phyloP scores from a whole-genome alignment of 106 monocot genomes.

The Platanthera guangdongensis region DNA sequence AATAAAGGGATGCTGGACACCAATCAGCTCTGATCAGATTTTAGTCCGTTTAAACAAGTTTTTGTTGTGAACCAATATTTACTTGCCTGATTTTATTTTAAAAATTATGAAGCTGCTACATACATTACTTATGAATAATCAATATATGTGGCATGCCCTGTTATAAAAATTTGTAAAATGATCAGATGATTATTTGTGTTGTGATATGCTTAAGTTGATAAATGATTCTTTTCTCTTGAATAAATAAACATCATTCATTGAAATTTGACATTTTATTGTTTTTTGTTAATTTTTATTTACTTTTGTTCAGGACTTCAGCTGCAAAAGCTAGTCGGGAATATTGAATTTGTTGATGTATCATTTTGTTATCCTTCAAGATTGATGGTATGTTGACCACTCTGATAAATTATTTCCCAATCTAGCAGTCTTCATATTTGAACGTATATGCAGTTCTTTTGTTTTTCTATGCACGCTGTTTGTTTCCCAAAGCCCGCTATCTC shows the following conservation, averaged over 20 bases:
- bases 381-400: constrained; percentile 31
- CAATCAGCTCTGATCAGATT: background rate
- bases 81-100: background rate
- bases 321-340: constrained; percentile 52
- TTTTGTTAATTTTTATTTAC: background rate
- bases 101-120: background rate
- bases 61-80: background rate
- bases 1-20: background rate
- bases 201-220: background rate
- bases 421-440: background rate
- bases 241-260: background rate
- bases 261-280: background rate
- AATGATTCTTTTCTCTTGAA: background rate
- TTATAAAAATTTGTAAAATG: background rate
- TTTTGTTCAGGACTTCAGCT: constrained; percentile 40
- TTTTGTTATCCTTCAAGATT: constrained; percentile 81
- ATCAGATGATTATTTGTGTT: background rate
- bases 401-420: background rate
- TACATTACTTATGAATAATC: background rate
- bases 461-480: background rate
- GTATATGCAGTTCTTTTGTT: background rate
- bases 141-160: background rate
- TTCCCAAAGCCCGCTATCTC: background rate
- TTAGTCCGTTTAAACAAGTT: background rate
- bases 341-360: constrained; percentile 70